Conservation (phyloP, 495 filamentous ascomycete genomes). For the Aspergillus conjunctus region DNA sequence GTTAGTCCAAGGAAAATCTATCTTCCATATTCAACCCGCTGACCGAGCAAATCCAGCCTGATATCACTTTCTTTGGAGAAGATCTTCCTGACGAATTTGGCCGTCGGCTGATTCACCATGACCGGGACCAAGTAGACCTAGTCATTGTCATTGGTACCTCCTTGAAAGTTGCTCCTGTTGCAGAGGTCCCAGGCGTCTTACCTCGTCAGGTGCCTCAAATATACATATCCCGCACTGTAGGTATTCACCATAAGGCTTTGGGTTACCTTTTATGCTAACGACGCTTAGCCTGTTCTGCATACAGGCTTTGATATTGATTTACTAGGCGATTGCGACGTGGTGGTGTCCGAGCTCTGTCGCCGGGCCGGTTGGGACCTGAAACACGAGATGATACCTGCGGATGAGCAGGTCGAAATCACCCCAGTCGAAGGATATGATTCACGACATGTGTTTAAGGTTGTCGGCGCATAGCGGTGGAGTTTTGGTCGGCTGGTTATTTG, state of each 20-base stretch:
- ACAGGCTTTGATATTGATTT: conserved; percentile 95
- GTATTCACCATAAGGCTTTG: conserved; percentile 21
- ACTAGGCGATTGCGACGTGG: conserved; percentile 88
- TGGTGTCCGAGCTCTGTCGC: conserved; percentile 86
- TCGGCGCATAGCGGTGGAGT: conserved; percentile 51
- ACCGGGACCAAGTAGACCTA: conserved; percentile 79
- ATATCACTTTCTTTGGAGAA: conserved; percentile 90
- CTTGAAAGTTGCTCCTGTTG: conserved; percentile 94
- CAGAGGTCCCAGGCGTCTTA: conserved; percentile 81
- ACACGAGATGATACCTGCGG: conserved; percentile 82
- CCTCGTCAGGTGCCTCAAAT: conserved; percentile 84
- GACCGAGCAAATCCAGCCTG: conserved; percentile 54
- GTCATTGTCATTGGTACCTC: conserved; percentile 96
- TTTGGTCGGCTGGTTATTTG: conserved; percentile 32
- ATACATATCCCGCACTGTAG: conserved; percentile 82
- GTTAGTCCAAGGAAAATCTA: conserved; percentile 30
- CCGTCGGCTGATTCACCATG: conserved; percentile 74
- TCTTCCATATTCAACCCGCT: conserved; percentile 9
- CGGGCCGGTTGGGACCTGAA: conserved; percentile 82
- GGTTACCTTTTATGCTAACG: conserved; percentile 14
- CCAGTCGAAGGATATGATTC: conserved; percentile 65
- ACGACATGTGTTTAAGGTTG: conserved; percentile 62
- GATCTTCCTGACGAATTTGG: conserved; percentile 81
- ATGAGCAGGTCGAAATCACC: conserved; percentile 59
- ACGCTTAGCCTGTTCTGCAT: conserved; percentile 69